Conservation (phyloP, 2,329 filamentous ascomycete genomes). For the Calonectria ilicicola region DNA sequence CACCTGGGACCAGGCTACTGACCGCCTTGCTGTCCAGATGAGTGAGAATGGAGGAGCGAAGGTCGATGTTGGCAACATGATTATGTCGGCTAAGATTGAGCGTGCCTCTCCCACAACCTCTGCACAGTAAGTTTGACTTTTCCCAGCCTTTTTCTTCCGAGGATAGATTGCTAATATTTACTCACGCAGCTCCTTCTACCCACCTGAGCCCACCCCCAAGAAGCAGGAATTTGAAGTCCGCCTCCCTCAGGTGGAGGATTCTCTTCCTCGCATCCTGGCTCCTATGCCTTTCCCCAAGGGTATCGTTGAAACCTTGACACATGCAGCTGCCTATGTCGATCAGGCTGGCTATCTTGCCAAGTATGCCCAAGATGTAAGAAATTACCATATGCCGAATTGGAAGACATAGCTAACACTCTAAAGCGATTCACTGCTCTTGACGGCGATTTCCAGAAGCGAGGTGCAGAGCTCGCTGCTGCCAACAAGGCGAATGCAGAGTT, state of each 20-base stretch:
- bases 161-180: background rate
- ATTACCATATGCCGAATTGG: no score
- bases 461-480: background rate
- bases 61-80: conserved; percentile 19
- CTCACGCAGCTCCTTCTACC: conserved; percentile 14
- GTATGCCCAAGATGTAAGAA: conserved; percentile 28
- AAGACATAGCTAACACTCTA: background rate
- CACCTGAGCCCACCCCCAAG: background rate
- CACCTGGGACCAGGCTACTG: conserved; percentile 25
- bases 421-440: conserved; percentile 16
- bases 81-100: conserved; percentile 21
- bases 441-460: conserved; percentile 1
- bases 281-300: conserved; percentile 28
- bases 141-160: no score
- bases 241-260: conserved; percentile 24
- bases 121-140: conserved; percentile 18
- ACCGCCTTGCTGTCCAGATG: conserved; percentile 20
- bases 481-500: background rate
- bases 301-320: conserved; percentile 24
- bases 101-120: background rate
- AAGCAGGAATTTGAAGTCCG: conserved; percentile 30
- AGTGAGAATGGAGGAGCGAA: background rate
- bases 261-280: conserved; percentile 16
- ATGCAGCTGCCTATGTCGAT: conserved; percentile 28
- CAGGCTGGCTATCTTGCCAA: conserved; percentile 35